Base-by-base conservation (phyloP, 2,329 filamentous ascomycete species). In the Arthrobotrys conoides region DNA sequence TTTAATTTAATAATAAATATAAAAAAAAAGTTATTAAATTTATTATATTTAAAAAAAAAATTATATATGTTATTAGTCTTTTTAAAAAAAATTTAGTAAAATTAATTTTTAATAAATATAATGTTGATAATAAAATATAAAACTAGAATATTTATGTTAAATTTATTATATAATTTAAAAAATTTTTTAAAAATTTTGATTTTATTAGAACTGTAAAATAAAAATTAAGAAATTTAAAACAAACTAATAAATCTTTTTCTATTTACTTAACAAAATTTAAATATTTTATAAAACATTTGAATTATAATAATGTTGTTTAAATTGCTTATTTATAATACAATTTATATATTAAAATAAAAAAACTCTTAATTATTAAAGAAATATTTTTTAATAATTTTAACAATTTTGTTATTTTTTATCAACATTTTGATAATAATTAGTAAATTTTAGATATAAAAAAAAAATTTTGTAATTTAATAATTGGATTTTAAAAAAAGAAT, bases 1-100 rank as follows among this genome's bases (percentile, higher is more conserved):
- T 9, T 10, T 36, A 59, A 38, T 22, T 59, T 38, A 36, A 59
- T 36, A 59, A 59, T 59, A 59, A 59, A 36, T 59, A 59, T 38
- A 20, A 59, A 59, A 9, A 14, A 41, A n/a, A 59, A 20, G 6
- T n/a, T n/a, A 57, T 33, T 36, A 57, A 38, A 59, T 59, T 59
- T 22, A 59, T 0, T 41, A 59, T 9, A 10, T 38, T 10, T 59
- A 27, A 20, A 59, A 59, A 18, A 22, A 59, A 38, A 20, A 59
- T 59, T 41, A n/a, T 9, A 1, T 59, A 59, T 20, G n/a, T 16
- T 20, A 22, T 59, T 36, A 59, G 16, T 20, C 10, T 59, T 3
- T 41, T 59, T 20, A 59, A 59, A 41, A 14, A 14, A 36, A 59
- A 59, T 22, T 10, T 14, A 20, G n/a, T 16, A 18, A 22, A 59